Evolutionary conservation across 2,329 filamentous ascomycete species (phyloP).

Genomic region (Atkinsonella hypoxylon): DNA sequence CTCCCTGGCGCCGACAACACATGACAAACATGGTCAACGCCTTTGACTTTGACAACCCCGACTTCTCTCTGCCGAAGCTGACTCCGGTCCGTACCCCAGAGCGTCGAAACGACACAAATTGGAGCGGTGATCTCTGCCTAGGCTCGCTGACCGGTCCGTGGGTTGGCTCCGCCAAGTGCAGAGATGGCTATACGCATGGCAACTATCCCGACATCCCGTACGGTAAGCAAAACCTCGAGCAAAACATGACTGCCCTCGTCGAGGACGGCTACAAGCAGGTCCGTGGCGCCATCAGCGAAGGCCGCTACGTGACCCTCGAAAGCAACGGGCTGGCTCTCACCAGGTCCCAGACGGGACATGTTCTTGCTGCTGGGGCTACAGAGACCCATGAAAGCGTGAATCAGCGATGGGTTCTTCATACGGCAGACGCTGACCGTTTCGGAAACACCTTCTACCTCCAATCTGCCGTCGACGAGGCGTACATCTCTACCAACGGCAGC

Average conservation of each 20-base stretch:
- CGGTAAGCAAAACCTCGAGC: conserved; percentile 40
- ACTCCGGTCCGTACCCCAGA: conserved; percentile 11
- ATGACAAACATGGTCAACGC: conserved; percentile 21
- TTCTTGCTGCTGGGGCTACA: conserved; percentile 2
- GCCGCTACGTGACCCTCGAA: conserved; percentile 39
- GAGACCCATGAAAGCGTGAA: conserved; percentile 23
- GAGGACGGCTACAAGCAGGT: conserved; percentile 42
- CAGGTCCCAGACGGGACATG: conserved; percentile 15
- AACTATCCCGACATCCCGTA: conserved; percentile 8
- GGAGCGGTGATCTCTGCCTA: conserved; percentile 9
- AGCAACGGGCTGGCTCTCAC: conserved; percentile 26
- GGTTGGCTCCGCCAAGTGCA: conserved; percentile 10
- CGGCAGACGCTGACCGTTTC: conserved; percentile 16
- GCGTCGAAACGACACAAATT: conserved; percentile 18
- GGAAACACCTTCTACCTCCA: conserved; percentile 12
- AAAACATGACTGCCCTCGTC: conserved; percentile 69
- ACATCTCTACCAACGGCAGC: conserved; percentile 5
- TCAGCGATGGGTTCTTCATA: conserved; percentile 38
- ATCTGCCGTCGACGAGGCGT: conserved; percentile 14
- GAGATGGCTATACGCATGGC: conserved; percentile 18
- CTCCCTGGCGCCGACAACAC: conserved; percentile 16
- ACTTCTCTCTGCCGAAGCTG: conserved; percentile 7
- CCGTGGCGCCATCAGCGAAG: conserved; percentile 38
- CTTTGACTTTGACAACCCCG: conserved; percentile 27
- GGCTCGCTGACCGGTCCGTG: conserved; percentile 11